A percentile compares a stretch with the other conserved stretches of the same genome.
Conservation (phyloP, 371 early-diverging fungal genomes). For the Dinochytrium kinnereticum region DNA sequence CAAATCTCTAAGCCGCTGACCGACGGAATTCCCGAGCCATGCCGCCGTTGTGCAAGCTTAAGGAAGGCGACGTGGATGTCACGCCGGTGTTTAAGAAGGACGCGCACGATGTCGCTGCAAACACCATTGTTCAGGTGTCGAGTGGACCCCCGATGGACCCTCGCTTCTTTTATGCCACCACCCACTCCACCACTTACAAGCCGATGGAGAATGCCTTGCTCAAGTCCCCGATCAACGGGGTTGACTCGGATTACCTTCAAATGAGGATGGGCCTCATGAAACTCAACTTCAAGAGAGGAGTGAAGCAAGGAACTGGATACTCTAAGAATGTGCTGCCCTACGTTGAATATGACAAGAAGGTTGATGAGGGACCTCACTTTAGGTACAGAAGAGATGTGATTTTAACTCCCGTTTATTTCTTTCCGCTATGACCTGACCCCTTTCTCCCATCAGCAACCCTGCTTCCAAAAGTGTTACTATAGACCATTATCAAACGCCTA, state of each 20-base stretch:
- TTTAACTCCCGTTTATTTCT: too few species aligned
- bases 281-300: slow-evolving; percentile 11
- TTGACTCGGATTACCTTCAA: slow-evolving; percentile 15
- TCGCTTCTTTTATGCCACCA: slow-evolving; percentile 42
- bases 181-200: slow-evolving; percentile 38
- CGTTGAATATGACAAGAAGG: slow-evolving; percentile 44
- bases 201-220: slow-evolving; percentile 17
- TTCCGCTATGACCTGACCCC: not conserved
- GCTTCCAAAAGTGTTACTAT: slow-evolving; percentile 30
- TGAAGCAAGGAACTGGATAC: slow-evolving; percentile 43
- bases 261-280: not conserved
- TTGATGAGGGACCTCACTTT: slow-evolving; percentile 46
- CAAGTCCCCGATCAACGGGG: slow-evolving; percentile 27
- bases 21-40: too few species aligned
- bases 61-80: not conserved
- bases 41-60: not conserved
- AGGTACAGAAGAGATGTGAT: too few species aligned
- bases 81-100: slow-evolving; percentile 6
- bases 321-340: slow-evolving; percentile 42
- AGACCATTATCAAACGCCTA: slow-evolving; percentile 25
- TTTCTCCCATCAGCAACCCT: too few species aligned
- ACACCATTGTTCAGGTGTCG: slow-evolving; percentile 27
- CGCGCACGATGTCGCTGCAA: slow-evolving; percentile 35
- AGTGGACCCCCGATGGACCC: slow-evolving; percentile 34
- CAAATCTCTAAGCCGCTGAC: too few species aligned